Conservation (phyloP, 2,329 filamentous ascomycete genomes). For the Alternaria brassicae region DNA sequence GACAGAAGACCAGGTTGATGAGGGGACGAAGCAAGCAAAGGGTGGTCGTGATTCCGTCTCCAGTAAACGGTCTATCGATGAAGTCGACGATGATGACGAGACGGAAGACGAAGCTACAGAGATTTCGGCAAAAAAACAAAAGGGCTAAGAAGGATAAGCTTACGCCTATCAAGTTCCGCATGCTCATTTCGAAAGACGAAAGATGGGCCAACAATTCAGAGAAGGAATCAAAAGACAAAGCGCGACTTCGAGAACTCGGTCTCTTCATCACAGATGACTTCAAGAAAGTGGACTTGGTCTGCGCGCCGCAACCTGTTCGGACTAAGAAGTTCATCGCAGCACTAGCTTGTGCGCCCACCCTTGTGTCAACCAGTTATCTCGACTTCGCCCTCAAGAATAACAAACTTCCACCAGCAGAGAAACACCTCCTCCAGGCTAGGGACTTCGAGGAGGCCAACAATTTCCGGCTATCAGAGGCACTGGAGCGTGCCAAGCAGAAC, state of each 20-base stretch:
- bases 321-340: slow-evolving; percentile 94
- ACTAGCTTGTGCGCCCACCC: slow-evolving; percentile 77
- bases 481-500: slow-evolving; percentile 76
- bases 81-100: slow-evolving; percentile 51
- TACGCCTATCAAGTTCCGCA: slow-evolving; percentile 72
- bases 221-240: slow-evolving; percentile 81
- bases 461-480: slow-evolving; percentile 72
- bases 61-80: slow-evolving; percentile 55
- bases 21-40: slow-evolving; percentile 40
- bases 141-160: slow-evolving; percentile 58
- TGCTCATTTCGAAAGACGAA: slow-evolving; percentile 84
- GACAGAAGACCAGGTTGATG: slow-evolving; percentile 48
- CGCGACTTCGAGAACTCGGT: slow-evolving; percentile 80
- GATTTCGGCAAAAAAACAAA: slow-evolving; percentile 69
- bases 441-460: slow-evolving; percentile 75
- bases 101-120: slow-evolving; percentile 57
- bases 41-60: slow-evolving; percentile 48
- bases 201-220: slow-evolving; percentile 77
- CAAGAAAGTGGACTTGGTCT: slow-evolving; percentile 80
- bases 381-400: slow-evolving; percentile 76
- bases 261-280: slow-evolving; percentile 81
- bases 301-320: slow-evolving; percentile 83
- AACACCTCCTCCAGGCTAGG: slow-evolving; percentile 74
- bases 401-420: slow-evolving; percentile 67
- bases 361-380: slow-evolving; percentile 81